Evolutionary conservation across 176 grass and related monocot species (phyloP), one percentile per base, ranked within the genome.

Genomic region (Carex myosuroides): DNA sequence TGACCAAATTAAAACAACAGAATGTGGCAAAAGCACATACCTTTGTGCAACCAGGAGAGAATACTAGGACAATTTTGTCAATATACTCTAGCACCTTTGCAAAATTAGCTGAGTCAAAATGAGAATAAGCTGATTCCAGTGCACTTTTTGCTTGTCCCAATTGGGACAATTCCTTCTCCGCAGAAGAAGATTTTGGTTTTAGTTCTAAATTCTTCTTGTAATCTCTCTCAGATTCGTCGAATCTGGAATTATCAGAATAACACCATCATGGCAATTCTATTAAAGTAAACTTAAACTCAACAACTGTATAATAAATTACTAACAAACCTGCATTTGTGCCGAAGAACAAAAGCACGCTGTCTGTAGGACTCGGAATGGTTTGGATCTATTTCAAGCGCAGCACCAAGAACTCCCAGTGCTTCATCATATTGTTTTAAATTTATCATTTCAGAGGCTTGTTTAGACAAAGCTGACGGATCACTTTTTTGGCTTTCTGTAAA

Each of bases 111-210:
- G 89, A 90, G 79, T 98, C 88, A 66, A 93, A 93, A 81, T 98
- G 72, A 81, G 7, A 79, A 90, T 90, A 76, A 84, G 96, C 93
- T 79, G 91, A 93, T 41, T 89, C 64, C 32, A 98, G 72, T 53
- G 96, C 93, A 62, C 83, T 90, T 64, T 92, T 85, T 39, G 96
- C 91, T 86, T 98, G 96, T 79, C 90, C 80, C 65, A 93, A 59
- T 84, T 98, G 92, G 55, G 96, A 95, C 61, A 95, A 54, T 60
- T 98, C 96, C 91, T 98, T 98, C 70, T 93, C 91, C 70, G 89
- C 89, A 3, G 83, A 87, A 87, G 89, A 60, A 75, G 87, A 81
- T 35, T 75, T 84, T 26, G 93, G 93, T 37, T 88, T 93, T 59
- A 93, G 42, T 84, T 95, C 91, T 71, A 98, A 64, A 67, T 86